phyloP scores from a whole-genome alignment of 1,139 yeast species.

The Debaryomyces robertsiae region DNA sequence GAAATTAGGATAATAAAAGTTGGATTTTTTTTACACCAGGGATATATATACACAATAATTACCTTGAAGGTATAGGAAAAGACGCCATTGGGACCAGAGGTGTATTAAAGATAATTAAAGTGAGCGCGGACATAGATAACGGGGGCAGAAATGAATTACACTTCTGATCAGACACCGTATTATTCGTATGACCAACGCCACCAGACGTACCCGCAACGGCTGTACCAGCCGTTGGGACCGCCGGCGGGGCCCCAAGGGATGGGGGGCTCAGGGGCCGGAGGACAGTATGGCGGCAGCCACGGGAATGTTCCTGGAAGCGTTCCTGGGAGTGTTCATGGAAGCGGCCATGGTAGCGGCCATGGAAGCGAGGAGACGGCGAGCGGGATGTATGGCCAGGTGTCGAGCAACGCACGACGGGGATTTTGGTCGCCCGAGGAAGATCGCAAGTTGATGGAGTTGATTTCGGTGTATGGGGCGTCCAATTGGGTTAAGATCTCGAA shows the following conservation, averaged over 20 bases:
- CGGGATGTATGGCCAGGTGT: background rate
- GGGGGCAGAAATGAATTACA: constrained; percentile 6
- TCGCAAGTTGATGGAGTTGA: constrained; percentile 66
- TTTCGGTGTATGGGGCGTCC: constrained; percentile 75
- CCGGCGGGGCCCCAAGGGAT: too few relatives aligned
- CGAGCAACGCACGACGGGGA: constrained; percentile 52
- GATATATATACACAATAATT: too few relatives aligned
- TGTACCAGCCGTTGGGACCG: background rate
- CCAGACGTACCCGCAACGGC: constrained; percentile 7
- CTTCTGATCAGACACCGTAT: constrained; percentile 9
- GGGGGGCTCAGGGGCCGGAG: background rate
- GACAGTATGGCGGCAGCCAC: constrained; percentile 4
- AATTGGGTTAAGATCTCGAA: constrained; percentile 90
- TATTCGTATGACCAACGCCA: constrained; percentile 7
- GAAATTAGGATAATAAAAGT: background rate
- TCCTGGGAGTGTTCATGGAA: background rate
- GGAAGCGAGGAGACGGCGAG: background rate
- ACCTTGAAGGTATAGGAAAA: too few relatives aligned
- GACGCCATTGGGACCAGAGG: too few relatives aligned
- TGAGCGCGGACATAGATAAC: constrained; percentile 3
- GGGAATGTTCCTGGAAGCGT: too few relatives aligned
- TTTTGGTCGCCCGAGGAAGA: constrained; percentile 94
- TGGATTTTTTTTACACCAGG: too few relatives aligned
- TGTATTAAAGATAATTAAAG: too few relatives aligned
- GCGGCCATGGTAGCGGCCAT: background rate